These are phyloP conservation scores for Penicillium sp. DNA, from an alignment of 2,329 filamentous ascomycete genomes.

Conservation along the genomic window DNA sequence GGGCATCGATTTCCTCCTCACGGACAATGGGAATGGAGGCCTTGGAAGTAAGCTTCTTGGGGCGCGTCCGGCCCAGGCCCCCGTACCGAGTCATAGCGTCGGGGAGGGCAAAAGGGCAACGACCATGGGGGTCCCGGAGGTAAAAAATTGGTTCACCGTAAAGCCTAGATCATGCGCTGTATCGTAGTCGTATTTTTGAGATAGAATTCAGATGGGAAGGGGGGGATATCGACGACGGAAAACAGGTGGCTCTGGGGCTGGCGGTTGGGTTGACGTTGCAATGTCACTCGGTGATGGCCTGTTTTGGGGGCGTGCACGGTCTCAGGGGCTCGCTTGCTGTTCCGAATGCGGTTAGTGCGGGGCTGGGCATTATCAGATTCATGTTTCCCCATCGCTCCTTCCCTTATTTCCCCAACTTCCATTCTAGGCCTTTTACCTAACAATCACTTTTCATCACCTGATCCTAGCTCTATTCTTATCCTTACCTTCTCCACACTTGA, in stretches of 20 bases:
- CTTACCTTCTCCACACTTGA: not conserved
- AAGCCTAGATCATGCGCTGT: slow-evolving; percentile 60
- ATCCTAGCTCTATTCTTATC: not conserved
- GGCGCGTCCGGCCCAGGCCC: slow-evolving; percentile 50
- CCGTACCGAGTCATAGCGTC: slow-evolving; percentile 48
- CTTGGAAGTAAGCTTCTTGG: slow-evolving; percentile 82
- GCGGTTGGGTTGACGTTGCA: slow-evolving; percentile 48
- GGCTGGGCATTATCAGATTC: slow-evolving; percentile 45
- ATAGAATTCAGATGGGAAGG: slow-evolving; percentile 55
- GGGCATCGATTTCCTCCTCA: slow-evolving; percentile 86
- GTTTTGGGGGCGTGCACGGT: slow-evolving; percentile 43
- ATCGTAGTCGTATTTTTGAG: slow-evolving; percentile 54
- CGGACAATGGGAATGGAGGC: slow-evolving; percentile 82
- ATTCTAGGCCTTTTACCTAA: slow-evolving; percentile 4
- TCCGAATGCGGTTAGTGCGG: slow-evolving; percentile 44
- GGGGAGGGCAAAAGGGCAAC: slow-evolving; percentile 37
- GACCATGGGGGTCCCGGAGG: slow-evolving; percentile 51
- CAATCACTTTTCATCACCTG: not conserved
- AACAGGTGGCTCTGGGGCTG: slow-evolving; percentile 19
- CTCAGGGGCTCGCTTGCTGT: slow-evolving; percentile 46
- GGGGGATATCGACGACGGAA: slow-evolving; percentile 34
- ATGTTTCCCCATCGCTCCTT: slow-evolving; percentile 14
- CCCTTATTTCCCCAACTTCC: slow-evolving; percentile 5
- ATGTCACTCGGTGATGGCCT: slow-evolving; percentile 42
- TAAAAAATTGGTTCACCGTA: slow-evolving; percentile 66